A percentile compares a stretch with the other conserved stretches of the same genome.
These are phyloP conservation scores for Graphiopsis chlorocephala DNA, from an alignment of 2,329 filamentous ascomycete genomes.

Conservation along the genomic window DNA sequence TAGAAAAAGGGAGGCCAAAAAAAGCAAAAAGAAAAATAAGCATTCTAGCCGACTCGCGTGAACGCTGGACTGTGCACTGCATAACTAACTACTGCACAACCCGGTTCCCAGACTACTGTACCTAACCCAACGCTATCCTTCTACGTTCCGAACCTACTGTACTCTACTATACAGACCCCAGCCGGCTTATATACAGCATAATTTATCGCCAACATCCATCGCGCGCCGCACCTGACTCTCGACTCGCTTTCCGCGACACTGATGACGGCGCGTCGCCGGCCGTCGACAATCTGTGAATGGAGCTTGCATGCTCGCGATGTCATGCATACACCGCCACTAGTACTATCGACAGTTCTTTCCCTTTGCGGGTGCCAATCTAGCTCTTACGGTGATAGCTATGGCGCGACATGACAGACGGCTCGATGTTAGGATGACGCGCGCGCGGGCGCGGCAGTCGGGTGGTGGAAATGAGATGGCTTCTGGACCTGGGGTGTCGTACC, in stretches of 20 bases:
- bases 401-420: neutral
- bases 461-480: neutral
- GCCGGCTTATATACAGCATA: neutral
- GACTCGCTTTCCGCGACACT: neutral
- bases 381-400: neutral
- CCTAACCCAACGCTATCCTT: neutral
- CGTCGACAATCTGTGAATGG: no score
- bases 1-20: neutral
- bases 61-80: neutral
- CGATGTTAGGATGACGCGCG: neutral
- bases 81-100: neutral
- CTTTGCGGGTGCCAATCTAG: neutral
- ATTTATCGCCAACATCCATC: neutral
- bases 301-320: no score
- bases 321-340: neutral
- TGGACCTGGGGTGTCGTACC: neutral
- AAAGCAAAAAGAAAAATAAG: neutral
- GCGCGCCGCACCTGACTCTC: neutral
- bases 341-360: no score
- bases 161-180: neutral
- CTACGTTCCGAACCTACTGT: neutral
- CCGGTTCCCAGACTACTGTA: neutral
- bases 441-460: neutral
- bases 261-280: neutral
- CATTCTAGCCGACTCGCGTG: neutral